Conservation (phyloP, 108 stramenopile species). For the Nitzschia sp. region DNA sequence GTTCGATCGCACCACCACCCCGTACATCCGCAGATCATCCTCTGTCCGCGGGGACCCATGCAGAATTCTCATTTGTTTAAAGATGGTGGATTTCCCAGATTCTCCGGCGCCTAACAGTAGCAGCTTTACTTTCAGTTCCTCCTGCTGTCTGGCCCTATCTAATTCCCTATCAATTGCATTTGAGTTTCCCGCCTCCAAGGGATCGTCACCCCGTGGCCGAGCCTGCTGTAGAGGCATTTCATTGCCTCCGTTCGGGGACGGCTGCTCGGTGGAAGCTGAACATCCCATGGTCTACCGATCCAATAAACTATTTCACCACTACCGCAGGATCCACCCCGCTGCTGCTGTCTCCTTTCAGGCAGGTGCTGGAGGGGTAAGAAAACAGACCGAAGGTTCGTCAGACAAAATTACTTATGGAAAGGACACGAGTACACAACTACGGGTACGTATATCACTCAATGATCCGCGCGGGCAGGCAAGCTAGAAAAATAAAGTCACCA, state of each 20-base stretch:
- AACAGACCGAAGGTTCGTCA: neutral
- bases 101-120: constrained; percentile 98
- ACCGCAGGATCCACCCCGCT: neutral
- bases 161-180: constrained; percentile 50
- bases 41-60: constrained; percentile 69
- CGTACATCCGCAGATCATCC: constrained; percentile 84
- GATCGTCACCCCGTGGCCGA: constrained; percentile 28
- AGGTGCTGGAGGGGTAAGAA: neutral
- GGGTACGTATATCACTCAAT: neutral
- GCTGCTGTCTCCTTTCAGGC: neutral
- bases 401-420: constrained; percentile 16
- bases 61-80: constrained; percentile 93
- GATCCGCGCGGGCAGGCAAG: neutral
- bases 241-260: constrained; percentile 13
- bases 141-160: constrained; percentile 47
- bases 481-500: constrained; percentile 13
- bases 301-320: neutral
- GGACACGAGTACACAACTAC: neutral
- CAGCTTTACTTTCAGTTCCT: constrained; percentile 91
- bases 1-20: constrained; percentile 82
- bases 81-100: constrained; percentile 98
- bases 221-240: constrained; percentile 4
- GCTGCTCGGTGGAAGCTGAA: constrained; percentile 38
- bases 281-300: constrained; percentile 51
- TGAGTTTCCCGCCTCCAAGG: constrained; percentile 38